phyloP scores from a whole-genome alignment of 1,284 basidiomycete species.

The Xerocomus minutiporus region DNA sequence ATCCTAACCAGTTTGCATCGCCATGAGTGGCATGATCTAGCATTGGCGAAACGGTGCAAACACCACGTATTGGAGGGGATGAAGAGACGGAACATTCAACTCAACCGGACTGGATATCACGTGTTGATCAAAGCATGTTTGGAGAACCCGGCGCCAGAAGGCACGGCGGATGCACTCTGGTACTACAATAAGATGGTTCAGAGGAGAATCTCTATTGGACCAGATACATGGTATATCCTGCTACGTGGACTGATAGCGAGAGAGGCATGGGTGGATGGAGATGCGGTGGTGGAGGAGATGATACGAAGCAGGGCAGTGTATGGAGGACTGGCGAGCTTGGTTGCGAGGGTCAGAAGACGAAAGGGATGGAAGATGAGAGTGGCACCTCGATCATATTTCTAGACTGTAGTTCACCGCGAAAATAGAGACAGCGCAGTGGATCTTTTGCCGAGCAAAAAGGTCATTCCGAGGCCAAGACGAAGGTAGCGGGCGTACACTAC shows the following conservation, averaged over 20 bases:
- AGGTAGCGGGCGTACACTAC: slow-evolving; percentile 72
- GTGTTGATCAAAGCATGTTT: slow-evolving; percentile 65
- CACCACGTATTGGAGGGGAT: slow-evolving; percentile 56
- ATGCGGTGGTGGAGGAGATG: slow-evolving; percentile 60
- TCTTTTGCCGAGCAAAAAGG: slow-evolving; percentile 58
- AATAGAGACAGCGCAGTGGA: slow-evolving; percentile 20
- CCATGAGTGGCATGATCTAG: slow-evolving; percentile 42
- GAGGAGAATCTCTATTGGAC: slow-evolving; percentile 45
- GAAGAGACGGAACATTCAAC: slow-evolving; percentile 46
- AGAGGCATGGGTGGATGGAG: slow-evolving; percentile 54
- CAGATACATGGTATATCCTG: slow-evolving; percentile 74
- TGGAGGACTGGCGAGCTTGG: slow-evolving; percentile 37
- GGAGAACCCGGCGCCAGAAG: slow-evolving; percentile 43
- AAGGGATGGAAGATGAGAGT: slow-evolving; percentile 22
- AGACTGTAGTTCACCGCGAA: slow-evolving; percentile 18
- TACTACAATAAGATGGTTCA: slow-evolving; percentile 66
- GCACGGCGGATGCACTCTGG: slow-evolving; percentile 50
- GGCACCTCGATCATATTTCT: slow-evolving; percentile 31
- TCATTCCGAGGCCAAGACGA: slow-evolving; percentile 58
- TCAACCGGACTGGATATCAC: slow-evolving; percentile 68
- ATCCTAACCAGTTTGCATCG: slow-evolving; percentile 61
- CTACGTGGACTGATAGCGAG: slow-evolving; percentile 55
- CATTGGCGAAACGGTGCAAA: slow-evolving; percentile 43
- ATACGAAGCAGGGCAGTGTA: slow-evolving; percentile 35
- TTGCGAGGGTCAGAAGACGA: slow-evolving; percentile 37